phyloP scores from a whole-genome alignment of 495 filamentous ascomycete genomes.

The Penicillium coffeae region DNA sequence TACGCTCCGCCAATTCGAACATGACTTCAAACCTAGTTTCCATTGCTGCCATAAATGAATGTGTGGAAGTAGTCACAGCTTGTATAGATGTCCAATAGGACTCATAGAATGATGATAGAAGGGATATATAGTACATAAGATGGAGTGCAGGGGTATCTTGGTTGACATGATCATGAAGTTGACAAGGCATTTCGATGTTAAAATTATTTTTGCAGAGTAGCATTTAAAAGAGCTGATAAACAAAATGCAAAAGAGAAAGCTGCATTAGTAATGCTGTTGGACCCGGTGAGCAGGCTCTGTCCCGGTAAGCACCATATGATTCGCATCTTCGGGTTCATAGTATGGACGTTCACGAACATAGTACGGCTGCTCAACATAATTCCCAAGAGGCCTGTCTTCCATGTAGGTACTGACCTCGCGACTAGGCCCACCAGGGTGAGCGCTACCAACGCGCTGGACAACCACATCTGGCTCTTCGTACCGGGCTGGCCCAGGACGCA shows the following conservation, averaged over 20 bases:
- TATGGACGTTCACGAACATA: conserved; percentile 39
- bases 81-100: too few relatives aligned
- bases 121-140: too few relatives aligned
- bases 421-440: conserved; percentile 38
- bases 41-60: too few relatives aligned
- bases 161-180: not conserved
- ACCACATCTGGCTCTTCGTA: conserved; percentile 52
- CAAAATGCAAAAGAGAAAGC: not conserved
- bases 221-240: not conserved
- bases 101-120: too few relatives aligned
- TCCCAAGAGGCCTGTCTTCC: conserved; percentile 36
- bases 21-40: too few relatives aligned
- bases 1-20: too few relatives aligned
- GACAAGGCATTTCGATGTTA: not conserved
- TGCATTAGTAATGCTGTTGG: conserved; percentile 5
- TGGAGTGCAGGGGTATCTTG: not conserved
- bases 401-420: conserved; percentile 39
- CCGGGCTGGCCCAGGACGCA: conserved; percentile 50
- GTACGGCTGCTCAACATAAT: conserved; percentile 43
- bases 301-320: conserved; percentile 4
- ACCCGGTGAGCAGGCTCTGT: conserved; percentile 3
- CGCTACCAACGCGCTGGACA: conserved; percentile 47
- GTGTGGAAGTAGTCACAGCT: too few relatives aligned
- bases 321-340: conserved; percentile 33
- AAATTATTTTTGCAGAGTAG: not conserved